These are phyloP conservation scores for Fusarium bulbicola DNA, from an alignment of 2,329 filamentous ascomycete genomes.

Conservation along the genomic window DNA sequence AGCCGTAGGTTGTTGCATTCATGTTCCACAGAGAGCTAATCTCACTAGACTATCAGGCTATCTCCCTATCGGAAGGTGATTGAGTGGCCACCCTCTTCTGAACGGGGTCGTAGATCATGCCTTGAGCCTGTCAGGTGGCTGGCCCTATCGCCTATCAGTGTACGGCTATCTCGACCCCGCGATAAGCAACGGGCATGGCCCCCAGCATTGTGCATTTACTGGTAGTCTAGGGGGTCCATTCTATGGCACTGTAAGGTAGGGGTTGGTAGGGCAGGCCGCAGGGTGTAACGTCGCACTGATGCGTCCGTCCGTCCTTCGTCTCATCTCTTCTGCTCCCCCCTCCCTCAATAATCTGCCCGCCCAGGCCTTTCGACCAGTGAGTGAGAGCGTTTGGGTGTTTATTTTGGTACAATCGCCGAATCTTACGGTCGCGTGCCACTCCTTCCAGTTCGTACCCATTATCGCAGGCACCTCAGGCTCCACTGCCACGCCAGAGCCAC, in stretches of 20 bases:
- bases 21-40: constrained; percentile 18
- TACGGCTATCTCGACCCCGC: constrained; percentile 14
- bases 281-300: constrained; percentile 15
- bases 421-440: constrained; percentile 20
- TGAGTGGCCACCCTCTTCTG: neutral
- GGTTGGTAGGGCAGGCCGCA: neutral
- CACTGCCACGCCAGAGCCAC: neutral
- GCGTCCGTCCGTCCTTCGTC: constrained; percentile 7
- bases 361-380: neutral
- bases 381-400: neutral
- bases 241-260: neutral
- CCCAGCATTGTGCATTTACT: neutral
- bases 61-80: constrained; percentile 19
- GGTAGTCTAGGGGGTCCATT: neutral
- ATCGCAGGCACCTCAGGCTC: neutral
- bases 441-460: neutral
- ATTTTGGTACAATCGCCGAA: constrained; percentile 4
- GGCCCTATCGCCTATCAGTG: constrained; percentile 7
- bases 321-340: neutral
- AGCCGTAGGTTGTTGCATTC: constrained; percentile 27
- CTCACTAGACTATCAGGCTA: constrained; percentile 2
- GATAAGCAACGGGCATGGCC: constrained; percentile 9
- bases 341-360: neutral
- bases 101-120: neutral
- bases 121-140: constrained; percentile 4